A percentile compares a stretch with the other conserved stretches of the same genome.
Evolutionary conservation across 116 monocot species (phyloP).

Genomic region (Papilionanthe hybrid): DNA sequence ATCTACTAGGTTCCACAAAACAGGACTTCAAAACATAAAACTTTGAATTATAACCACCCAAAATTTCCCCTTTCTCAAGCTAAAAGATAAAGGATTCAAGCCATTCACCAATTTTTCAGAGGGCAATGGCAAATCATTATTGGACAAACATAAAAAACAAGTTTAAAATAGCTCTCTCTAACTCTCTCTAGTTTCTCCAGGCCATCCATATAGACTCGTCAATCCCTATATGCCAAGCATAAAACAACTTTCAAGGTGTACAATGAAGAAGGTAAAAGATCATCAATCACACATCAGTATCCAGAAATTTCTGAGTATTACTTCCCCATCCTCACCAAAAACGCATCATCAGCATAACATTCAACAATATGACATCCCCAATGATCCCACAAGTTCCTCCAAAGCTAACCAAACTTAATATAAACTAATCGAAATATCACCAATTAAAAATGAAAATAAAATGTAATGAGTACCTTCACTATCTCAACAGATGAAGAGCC

Average conservation of each 20-base stretch:
- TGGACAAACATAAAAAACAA: background rate
- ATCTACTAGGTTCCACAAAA: background rate
- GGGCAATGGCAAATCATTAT: background rate
- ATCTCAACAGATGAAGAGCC: background rate
- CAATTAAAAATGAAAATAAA: background rate
- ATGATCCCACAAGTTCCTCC: background rate
- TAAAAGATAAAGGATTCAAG: background rate
- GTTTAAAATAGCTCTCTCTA: background rate
- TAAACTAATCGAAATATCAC: background rate
- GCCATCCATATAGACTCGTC: background rate
- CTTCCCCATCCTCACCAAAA: background rate
- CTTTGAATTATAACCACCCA: background rate
- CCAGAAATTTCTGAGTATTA: background rate
- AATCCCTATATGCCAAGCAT: background rate
- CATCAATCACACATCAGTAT: background rate
- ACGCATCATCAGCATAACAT: background rate
- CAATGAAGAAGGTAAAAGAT: background rate
- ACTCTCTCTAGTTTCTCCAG: background rate
- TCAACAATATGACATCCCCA: background rate
- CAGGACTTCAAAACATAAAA: background rate
- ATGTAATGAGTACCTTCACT: constrained; percentile 3
- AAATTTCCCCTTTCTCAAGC: background rate
- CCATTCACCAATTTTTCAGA: background rate
- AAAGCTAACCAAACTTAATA: background rate
- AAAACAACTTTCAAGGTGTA: background rate